Evolutionary conservation across 768 basidiomycete species (phyloP), one percentile per base, ranked within the genome.

Genomic region (Terana coerulea): DNA sequence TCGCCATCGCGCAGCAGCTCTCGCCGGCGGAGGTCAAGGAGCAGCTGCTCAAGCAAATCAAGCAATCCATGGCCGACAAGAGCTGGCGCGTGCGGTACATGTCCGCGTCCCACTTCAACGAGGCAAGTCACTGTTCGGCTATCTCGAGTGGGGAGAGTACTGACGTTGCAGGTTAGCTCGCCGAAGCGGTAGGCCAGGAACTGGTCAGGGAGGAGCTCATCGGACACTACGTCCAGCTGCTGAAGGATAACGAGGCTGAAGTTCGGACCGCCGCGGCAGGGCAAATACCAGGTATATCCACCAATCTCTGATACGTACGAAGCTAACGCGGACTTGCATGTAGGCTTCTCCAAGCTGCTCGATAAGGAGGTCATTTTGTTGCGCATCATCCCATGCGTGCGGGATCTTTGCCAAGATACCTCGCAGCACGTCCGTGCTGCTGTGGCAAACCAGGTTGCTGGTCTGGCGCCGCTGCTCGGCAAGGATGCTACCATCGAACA

Each of bases 61-160:
- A 91, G 62, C 81, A 86, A 54, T 90, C 88, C 57, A 86, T 97
- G 43, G 77, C 84, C 10, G 97, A 99, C 69, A 97, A 98, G 76
- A 95, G 93, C 66, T 99, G 97, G 97, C 78, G 97, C 59, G 97
- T 99, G 47, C 78, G 97, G 66, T 99, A 98, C 69, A 98, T 98
- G 95, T 93, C 94, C 14, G 95, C 95, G 2, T 92, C 82, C 57
- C 91, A 98, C 67, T 98, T 98, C 70, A 97, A 98, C 58, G 88
- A 94, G 78, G 92, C 90, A 57, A 51, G 74, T 56, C 14, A 31
- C 41, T 12, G 19, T 21, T 11, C 30, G 14, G 39, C 33, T 39
- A 22, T 9, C 19, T 22, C 17, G n/a, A 29, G 14, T 10, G 6
- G 30, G 17, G n/a, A 19, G 5, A 15, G 17, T 34, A 42, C 45